Conservation (phyloP, 768 basidiomycete genomes). For the Pholiota conissans region DNA sequence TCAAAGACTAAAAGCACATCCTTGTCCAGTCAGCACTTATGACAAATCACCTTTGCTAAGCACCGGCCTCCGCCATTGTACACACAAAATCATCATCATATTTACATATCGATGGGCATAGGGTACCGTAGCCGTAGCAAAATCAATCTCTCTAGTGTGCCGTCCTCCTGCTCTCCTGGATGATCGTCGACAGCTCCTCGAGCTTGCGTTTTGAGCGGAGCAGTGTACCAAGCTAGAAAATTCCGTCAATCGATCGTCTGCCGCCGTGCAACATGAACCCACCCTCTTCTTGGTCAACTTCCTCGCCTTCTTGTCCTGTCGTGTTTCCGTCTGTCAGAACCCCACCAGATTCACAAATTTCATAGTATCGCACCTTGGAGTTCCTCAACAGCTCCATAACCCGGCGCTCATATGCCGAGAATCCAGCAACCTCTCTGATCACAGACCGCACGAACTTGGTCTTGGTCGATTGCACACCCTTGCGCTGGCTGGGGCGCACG, state of each 20-base stretch:
- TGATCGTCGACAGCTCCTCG: slow-evolving; percentile 90
- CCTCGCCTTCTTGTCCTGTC: slow-evolving; percentile 96
- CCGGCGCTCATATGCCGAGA: slow-evolving; percentile 96
- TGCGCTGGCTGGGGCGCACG: slow-evolving; percentile 83
- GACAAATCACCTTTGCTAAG: slow-evolving; percentile 3
- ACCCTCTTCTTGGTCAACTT: slow-evolving; percentile 99
- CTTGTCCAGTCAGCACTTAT: not conserved
- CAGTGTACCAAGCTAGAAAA: slow-evolving; percentile 86
- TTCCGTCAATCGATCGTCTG: slow-evolving; percentile 1
- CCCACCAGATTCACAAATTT: not conserved
- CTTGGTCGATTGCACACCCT: slow-evolving; percentile 87
- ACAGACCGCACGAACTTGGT: slow-evolving; percentile 93
- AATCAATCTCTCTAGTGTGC: slow-evolving; percentile 35
- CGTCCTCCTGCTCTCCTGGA: slow-evolving; percentile 89
- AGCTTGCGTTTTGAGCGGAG: slow-evolving; percentile 98
- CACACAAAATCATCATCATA: not conserved
- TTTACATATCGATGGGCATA: slow-evolving; percentile 2
- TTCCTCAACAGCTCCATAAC: slow-evolving; percentile 98
- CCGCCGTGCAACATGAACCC: slow-evolving; percentile 29
- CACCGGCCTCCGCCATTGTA: not conserved
- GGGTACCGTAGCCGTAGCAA: slow-evolving; percentile 1
- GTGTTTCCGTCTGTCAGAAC: not conserved
- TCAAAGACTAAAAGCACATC: slow-evolving; percentile 3
- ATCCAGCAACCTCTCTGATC: slow-evolving; percentile 95
- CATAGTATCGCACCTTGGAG: slow-evolving; percentile 71